These are phyloP conservation scores for Rhizopogon vinicolor DNA, from an alignment of 768 basidiomycete species.

Conservation along the genomic window DNA sequence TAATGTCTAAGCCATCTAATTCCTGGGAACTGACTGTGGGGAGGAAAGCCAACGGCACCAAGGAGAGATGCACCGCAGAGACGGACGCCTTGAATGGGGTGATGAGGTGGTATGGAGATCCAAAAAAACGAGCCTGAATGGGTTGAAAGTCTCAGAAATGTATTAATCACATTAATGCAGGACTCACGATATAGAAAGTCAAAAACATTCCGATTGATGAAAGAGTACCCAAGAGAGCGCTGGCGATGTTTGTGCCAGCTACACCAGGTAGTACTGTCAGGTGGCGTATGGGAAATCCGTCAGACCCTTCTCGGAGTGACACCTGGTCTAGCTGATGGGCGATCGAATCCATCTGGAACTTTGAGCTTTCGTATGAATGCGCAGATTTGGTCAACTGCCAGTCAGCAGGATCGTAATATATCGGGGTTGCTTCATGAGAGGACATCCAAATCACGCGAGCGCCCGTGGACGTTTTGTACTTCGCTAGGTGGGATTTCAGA, in stretches of 20 bases:
- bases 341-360: slow-evolving; percentile 76
- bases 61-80: slow-evolving; percentile 58
- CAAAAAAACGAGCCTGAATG: slow-evolving; percentile 58
- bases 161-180: neutral
- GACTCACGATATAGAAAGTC: slow-evolving; percentile 61
- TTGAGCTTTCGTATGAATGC: slow-evolving; percentile 65
- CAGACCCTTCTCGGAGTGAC: slow-evolving; percentile 25
- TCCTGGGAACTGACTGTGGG: slow-evolving; percentile 22
- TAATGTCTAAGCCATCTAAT: slow-evolving; percentile 11
- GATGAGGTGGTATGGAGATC: slow-evolving; percentile 66
- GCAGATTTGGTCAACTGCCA: slow-evolving; percentile 63
- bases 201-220: slow-evolving; percentile 45
- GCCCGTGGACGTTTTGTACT: slow-evolving; percentile 36
- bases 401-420: slow-evolving; percentile 56
- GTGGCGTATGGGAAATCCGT: slow-evolving; percentile 35
- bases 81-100: slow-evolving; percentile 59
- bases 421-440: slow-evolving; percentile 57
- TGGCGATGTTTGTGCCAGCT: slow-evolving; percentile 57
- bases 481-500: slow-evolving; percentile 48
- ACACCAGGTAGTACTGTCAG: slow-evolving; percentile 68
- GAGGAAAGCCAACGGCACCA: slow-evolving; percentile 52
- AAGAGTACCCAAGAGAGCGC: slow-evolving; percentile 40
- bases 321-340: slow-evolving; percentile 47
- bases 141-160: slow-evolving; percentile 1
- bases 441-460: slow-evolving; percentile 78